These are phyloP conservation scores for Elsinoe ampelina DNA, from an alignment of 2,329 filamentous ascomycete species.

Conservation along the genomic window DNA sequence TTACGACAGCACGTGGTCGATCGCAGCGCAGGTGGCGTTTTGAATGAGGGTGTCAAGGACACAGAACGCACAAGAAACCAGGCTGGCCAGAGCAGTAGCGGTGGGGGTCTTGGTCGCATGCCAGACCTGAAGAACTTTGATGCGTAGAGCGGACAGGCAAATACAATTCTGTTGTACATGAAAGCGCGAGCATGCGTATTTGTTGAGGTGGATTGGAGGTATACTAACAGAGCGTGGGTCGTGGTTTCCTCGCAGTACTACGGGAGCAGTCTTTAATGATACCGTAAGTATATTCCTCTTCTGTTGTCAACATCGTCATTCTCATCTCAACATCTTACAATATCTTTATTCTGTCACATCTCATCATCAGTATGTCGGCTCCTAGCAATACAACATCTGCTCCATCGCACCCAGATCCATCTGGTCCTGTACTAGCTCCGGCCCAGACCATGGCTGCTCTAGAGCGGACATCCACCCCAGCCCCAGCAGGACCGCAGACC, in stretches of 20 bases:
- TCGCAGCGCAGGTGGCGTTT: slow-evolving; percentile 52
- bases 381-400: not conserved
- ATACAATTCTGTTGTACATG: not conserved
- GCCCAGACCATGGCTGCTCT: slow-evolving; percentile 3
- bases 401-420: not conserved
- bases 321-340: not conserved
- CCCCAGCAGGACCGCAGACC: not conserved
- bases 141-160: not conserved
- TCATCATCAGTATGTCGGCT: slow-evolving; percentile 1
- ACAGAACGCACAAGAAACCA: slow-evolving; percentile 16
- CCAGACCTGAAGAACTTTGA: slow-evolving; percentile 39
- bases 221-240: not conserved
- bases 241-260: not conserved
- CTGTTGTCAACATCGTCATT: not conserved
- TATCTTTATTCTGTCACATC: not conserved
- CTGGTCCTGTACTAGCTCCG: not conserved
- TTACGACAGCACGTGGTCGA: slow-evolving; percentile 72
- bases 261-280: not conserved
- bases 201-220: too few relatives aligned
- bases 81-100: slow-evolving; percentile 26
- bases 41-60: not conserved
- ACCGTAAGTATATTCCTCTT: not conserved
- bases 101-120: slow-evolving; percentile 42
- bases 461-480: not conserved
- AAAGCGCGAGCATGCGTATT: too few relatives aligned